Percentiles rank a stretch among this genome's conserved stretches.
These are phyloP conservation scores for Arachnomyces sp. DNA, from an alignment of 2,329 filamentous ascomycete species.

Conservation along the genomic window DNA sequence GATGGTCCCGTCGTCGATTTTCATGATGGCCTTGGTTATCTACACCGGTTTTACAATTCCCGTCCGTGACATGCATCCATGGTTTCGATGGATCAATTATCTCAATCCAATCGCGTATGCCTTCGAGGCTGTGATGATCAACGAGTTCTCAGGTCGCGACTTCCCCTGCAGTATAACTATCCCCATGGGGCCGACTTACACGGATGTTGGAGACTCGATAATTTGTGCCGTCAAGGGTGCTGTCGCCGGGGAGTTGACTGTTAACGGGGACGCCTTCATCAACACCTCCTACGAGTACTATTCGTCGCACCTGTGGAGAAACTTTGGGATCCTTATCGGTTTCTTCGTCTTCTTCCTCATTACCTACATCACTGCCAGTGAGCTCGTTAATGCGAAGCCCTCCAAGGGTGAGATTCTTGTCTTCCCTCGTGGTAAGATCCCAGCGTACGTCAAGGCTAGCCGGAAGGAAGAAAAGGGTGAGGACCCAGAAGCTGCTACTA, in stretches of 20 bases:
- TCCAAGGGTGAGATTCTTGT: slow-evolving; percentile 70
- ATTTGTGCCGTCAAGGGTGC: slow-evolving; percentile 36
- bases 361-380: slow-evolving; percentile 56
- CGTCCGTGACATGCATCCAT: slow-evolving; percentile 58
- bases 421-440: slow-evolving; percentile 50
- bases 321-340: slow-evolving; percentile 60
- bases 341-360: slow-evolving; percentile 56
- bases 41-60: slow-evolving; percentile 43
- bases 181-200: slow-evolving; percentile 24
- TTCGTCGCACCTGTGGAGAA: slow-evolving; percentile 56
- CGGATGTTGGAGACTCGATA: too few species aligned
- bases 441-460: slow-evolving; percentile 36
- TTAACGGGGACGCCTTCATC: slow-evolving; percentile 54
- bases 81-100: slow-evolving; percentile 78
- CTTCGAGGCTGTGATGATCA: slow-evolving; percentile 73
- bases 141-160: slow-evolving; percentile 63
- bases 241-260: slow-evolving; percentile 41
- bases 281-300: slow-evolving; percentile 49
- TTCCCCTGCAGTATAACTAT: slow-evolving; percentile 46
- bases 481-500: slow-evolving; percentile 20
- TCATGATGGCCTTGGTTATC: slow-evolving; percentile 39
- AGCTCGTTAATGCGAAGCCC: slow-evolving; percentile 54
- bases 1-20: slow-evolving; percentile 46
- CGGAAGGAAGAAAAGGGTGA: slow-evolving; percentile 33
- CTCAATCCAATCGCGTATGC: slow-evolving; percentile 70